These are phyloP conservation scores for Gossypium bickii DNA, from an alignment of 345 rosid genomes.

Conservation along the genomic window DNA sequence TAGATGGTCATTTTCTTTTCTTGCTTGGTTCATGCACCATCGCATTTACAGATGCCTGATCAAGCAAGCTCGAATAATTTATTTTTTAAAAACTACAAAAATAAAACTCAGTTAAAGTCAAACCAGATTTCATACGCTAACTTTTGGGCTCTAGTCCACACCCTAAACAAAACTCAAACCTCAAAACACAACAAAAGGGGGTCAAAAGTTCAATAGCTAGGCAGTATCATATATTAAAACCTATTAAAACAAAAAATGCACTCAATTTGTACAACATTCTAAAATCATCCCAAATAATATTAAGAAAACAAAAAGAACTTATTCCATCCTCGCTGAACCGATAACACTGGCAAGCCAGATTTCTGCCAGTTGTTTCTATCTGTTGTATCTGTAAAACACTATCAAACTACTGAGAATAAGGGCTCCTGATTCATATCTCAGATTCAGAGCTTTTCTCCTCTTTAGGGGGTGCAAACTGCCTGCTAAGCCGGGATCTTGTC, in stretches of 20 bases:
- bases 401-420: neutral
- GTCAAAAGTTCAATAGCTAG: neutral
- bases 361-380: no score
- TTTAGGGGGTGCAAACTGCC: slow-evolving; percentile 20
- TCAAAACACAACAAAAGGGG: neutral
- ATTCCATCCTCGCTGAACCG: no score
- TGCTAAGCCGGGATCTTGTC: slow-evolving; percentile 65
- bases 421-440: slow-evolving; percentile 29
- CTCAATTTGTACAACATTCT: neutral
- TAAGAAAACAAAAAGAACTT: neutral
- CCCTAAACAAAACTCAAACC: no score
- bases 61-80: no score
- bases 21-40: slow-evolving; percentile 1
- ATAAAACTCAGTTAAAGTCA: no score
- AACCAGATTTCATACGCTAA: no score
- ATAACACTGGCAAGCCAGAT: no score
- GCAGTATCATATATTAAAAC: neutral
- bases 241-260: neutral
- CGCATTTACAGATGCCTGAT: no score
- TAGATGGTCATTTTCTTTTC: neutral
- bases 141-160: no score
- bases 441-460: slow-evolving; percentile 53
- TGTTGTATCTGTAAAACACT: neutral
- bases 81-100: no score
- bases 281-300: neutral